phyloP scores from a whole-genome alignment of 1,284 basidiomycete genomes.

The Sanghuangporus sanghuang region DNA sequence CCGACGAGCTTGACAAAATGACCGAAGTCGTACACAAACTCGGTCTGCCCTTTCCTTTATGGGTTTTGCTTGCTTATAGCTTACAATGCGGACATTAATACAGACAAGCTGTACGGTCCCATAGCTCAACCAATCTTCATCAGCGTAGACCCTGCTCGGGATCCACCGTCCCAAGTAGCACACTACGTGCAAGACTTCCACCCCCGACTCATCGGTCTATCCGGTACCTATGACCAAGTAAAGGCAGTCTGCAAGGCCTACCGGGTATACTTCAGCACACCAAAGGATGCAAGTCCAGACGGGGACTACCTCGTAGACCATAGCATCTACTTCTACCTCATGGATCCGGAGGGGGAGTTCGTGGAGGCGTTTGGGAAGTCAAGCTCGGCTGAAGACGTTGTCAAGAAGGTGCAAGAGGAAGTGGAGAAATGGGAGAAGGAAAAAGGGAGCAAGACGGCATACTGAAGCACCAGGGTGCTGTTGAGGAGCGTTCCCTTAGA shows the following conservation, averaged over 20 bases:
- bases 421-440: conserved; percentile 50
- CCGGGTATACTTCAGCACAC: conserved; percentile 98
- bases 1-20: conserved; percentile 97
- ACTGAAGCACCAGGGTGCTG: not conserved
- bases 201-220: conserved; percentile 83
- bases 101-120: conserved; percentile 64
- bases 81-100: conserved; percentile 6
- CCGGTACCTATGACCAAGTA: conserved; percentile 81
- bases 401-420: conserved; percentile 52
- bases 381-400: conserved; percentile 67
- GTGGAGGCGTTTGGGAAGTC: conserved; percentile 96
- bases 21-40: conserved; percentile 73
- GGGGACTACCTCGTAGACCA: conserved; percentile 97
- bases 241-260: conserved; percentile 93
- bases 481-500: not conserved
- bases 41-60: conserved; percentile 41
- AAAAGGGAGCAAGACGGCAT: conserved; percentile 18
- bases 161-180: conserved; percentile 60
- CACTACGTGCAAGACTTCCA: conserved; percentile 83
- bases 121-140: conserved; percentile 87
- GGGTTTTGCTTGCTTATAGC: not conserved
- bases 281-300: conserved; percentile 80
- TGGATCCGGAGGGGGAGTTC: conserved; percentile 94
- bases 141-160: conserved; percentile 93
- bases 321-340: conserved; percentile 96